Evolutionary conservation across 179 eudicot genomes (phyloP), one percentile per base, ranked within the genome.

Genomic region (Spinacia oleracea): DNA sequence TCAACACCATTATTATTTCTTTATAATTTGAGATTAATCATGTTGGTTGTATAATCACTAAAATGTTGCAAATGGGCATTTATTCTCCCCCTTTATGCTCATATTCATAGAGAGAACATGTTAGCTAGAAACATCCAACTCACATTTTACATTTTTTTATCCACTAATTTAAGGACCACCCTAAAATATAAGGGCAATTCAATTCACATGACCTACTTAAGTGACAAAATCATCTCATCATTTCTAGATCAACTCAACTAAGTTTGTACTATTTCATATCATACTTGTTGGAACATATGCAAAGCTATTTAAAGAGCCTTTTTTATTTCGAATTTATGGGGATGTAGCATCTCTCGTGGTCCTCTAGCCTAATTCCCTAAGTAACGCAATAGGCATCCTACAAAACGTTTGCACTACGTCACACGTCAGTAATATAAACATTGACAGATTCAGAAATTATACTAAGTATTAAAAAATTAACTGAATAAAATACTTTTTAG

Each of bases 281-380:
- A 74, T n/a, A 78, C 79, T 82, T 74, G 74, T 82, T 74, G 74
- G 84, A 78, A 82, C 75, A 78, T 68, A 82, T 82, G 76, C 82
- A 78, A 82, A 78, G 79, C 20, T 74, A n/a, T n/a, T n/a, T n/a
- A 20, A 27, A 25, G 1, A 15, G 5, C 70, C 72, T 65, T 64
- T 53, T 40, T 18, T n/a, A n/a, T 15, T 48, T 53, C 48, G 15
- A 43, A 45, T 23, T 32, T 63, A 48, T 42, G 46, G 60, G 29
- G 58, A 56, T 45, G 35, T 73, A 43, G 71, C 67, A 65, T 71
- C 65, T 71, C 66, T 67, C 34, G 75, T 82, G 84, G 81, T 78
- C 84, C 84, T 43, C 3, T 74, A 4, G 51, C 73, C 80, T 76
- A 76, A 62, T 43, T 14, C 15, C 15, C 29, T 70, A 81, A 76